Percentiles rank a stretch among this genome's conserved stretches.
These are phyloP conservation scores for Lasiodiplodia hormozganensis DNA, from an alignment of 2,329 filamentous ascomycete genomes.

Conservation along the genomic window DNA sequence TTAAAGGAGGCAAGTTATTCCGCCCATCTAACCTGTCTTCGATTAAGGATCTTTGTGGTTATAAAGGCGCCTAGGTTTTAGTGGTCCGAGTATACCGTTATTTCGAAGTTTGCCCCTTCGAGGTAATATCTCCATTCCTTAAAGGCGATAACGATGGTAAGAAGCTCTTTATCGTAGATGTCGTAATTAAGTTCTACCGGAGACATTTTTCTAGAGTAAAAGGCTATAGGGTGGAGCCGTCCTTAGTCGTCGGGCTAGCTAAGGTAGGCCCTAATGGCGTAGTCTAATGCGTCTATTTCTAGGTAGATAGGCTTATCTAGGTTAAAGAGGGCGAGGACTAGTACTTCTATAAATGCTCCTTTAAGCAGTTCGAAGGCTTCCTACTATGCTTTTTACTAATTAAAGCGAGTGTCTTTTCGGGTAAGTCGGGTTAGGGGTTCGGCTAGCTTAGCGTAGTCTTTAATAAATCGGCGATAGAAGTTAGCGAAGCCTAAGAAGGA, in stretches of 20 bases:
- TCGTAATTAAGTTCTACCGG: conserved; percentile 41
- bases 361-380: no score
- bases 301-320: neutral
- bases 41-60: neutral
- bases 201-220: conserved; percentile 16
- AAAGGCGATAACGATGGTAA: conserved; percentile 40
- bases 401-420: no score
- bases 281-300: neutral
- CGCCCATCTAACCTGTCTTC: no score
- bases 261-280: neutral
- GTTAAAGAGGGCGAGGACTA: neutral
- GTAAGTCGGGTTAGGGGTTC: no score
- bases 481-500: no score
- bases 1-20: no score
- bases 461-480: no score
- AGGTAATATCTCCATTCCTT: conserved; percentile 38
- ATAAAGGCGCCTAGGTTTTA: conserved; percentile 41
- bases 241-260: neutral
- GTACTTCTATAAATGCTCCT: no score
- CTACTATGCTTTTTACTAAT: no score
- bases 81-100: conserved; percentile 39
- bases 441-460: no score
- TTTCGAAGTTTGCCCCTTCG: conserved; percentile 27
- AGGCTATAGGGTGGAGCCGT: neutral
- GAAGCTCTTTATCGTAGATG: conserved; percentile 45